Evolutionary conservation across 192 early-diverging fungal species (phyloP), one percentile per base, ranked within the genome.

Genomic region (Allomyces javanicus): DNA sequence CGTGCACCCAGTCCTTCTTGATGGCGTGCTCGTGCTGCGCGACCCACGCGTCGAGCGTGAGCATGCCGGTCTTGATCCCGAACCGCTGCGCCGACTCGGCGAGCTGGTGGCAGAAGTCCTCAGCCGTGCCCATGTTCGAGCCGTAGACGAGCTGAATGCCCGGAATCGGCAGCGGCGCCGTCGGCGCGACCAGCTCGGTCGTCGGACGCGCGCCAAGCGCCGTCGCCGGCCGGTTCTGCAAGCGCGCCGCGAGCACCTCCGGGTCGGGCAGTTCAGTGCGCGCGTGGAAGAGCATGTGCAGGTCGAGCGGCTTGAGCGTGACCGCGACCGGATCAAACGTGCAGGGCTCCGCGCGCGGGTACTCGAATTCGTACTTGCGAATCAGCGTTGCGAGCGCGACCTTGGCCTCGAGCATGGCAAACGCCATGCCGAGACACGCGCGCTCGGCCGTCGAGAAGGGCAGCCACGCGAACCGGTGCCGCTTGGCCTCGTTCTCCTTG

Each of bases 121-220:
- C 71, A 9, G 78, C 66, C 17, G 76, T 77, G 25, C 83, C 83
- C 23, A 79, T 79, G 63, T 84, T 78, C 25, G 75, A 72, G 26
- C 83, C 83, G 67, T 71, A 84, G 9, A 58, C 50, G 24, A 84
- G 62, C 25, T 81, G 65, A 11, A 74, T 72, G 6, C 78, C 63
- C 19, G 70, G 71, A 6, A 58, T 58, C 6, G 78, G 78, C 44
- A 78, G 45, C 12, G 61, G 58, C 10, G 68, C 55, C 24, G 65
- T 14, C 24, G 24, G 19, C 3, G 24, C 61, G 61, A 27, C 66
- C 64, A 44, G 64, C 61, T 26, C 25, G 10, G 25, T 11, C 27
- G 70, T 25, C 26, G 65, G n/a, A 19, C 40, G 26, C 24, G 68
- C 17, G 33, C 33, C 33, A 0, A 40, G 2, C 17, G 50, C 50